Conservation (phyloP, 176 grass and related monocot species). For the Ananas comosus region DNA sequence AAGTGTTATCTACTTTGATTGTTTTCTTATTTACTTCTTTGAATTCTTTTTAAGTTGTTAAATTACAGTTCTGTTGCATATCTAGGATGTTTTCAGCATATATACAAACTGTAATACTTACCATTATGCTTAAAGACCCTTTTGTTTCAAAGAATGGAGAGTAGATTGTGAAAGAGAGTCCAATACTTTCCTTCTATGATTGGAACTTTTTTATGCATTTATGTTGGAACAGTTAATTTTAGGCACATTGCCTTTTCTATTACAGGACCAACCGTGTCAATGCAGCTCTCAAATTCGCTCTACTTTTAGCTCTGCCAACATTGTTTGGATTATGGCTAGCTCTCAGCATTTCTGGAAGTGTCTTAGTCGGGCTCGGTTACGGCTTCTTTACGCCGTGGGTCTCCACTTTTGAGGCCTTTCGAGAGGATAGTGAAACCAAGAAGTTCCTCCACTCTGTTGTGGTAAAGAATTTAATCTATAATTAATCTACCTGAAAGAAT, state of each 20-base stretch:
- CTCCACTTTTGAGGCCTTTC: constrained; percentile 94
- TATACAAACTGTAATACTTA: not conserved
- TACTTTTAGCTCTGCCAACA: constrained; percentile 56
- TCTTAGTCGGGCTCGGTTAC: constrained; percentile 67
- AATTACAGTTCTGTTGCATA: not conserved
- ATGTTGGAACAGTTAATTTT: too few relatives aligned
- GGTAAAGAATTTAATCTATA: constrained; percentile 31
- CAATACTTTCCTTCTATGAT: not conserved
- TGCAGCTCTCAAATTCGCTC: constrained; percentile 47
- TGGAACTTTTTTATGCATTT: not conserved
- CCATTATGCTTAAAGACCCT: not conserved
- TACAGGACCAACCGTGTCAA: constrained; percentile 72
- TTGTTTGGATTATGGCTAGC: constrained; percentile 70
- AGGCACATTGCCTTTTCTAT: not conserved
- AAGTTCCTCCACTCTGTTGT: constrained; percentile 64
- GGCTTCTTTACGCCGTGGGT: constrained; percentile 91
- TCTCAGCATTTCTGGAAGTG: constrained; percentile 56
- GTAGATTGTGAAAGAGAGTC: not conserved
- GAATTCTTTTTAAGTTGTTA: not conserved
- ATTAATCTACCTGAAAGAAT: too few relatives aligned
- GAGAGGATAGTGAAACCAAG: constrained; percentile 57
- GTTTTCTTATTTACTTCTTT: too few relatives aligned
- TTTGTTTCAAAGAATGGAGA: not conserved
- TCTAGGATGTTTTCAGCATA: not conserved
- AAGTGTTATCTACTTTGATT: too few relatives aligned